Evolutionary conservation across 805 yeast species (phyloP), one percentile per base, ranked within the genome.

Genomic region (Saccharomycopsis sp.): DNA sequence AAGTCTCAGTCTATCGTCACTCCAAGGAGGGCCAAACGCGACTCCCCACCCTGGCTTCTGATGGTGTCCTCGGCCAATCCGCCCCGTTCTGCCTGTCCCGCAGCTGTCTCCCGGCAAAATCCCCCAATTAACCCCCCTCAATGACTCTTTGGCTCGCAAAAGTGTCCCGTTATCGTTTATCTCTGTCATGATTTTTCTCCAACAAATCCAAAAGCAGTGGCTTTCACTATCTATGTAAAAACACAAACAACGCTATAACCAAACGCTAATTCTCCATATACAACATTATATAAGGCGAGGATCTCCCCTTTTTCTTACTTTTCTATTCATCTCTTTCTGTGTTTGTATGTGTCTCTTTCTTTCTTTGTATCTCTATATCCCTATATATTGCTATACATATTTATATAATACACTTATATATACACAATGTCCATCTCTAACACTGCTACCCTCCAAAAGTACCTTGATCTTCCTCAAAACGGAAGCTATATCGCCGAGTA

Each of bases 401-500:
- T 12, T 29, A 12, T 29, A n/a, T n/a, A n/a, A n/a, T n/a, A n/a
- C n/a, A n/a, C n/a, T n/a, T n/a, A n/a, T n/a, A n/a, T n/a, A n/a
- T n/a, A n/a, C n/a, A n/a, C n/a, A 35, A 35, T 35, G 41, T 35
- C 41, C 22, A 12, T 44, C 12, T 69, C 72, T 12, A 88, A 90
- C 78, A 86, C 96, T 58, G 81, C 86, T 62, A 86, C 89, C 63
- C 80, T 93, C 70, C 81, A 84, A 70, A 93, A 92, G 78, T 93
- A 93, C 72, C 71, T 87, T 64, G 86, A 82, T 67, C 82, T 94
- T 67, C 86, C 85, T 74, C 97, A 92, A 80, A 81, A 84, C 67
- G 97, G 96, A 64, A 80, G 79, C 69, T 79, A 93, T 64, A 81
- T 94, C 66, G 99, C 99, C 64, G 99, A 94, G 77, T 94, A 94